Percentiles rank a stretch among this genome's conserved stretches.
These are phyloP conservation scores for Candida nitratophila DNA, from an alignment of 805 yeast species.

Conservation along the genomic window DNA sequence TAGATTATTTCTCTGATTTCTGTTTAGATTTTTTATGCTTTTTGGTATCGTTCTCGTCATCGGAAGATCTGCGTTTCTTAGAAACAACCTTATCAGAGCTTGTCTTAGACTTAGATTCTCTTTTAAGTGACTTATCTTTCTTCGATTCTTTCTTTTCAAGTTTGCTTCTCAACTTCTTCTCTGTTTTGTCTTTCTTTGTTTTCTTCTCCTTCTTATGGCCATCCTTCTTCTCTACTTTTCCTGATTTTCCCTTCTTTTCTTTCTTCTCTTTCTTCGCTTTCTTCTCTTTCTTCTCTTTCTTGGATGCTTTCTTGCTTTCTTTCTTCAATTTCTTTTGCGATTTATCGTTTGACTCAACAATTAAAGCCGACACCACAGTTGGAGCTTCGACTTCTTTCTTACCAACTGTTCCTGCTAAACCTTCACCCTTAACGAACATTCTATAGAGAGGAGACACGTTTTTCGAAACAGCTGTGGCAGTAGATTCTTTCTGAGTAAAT, in stretches of 20 bases:
- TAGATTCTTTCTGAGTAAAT: conserved; percentile 47
- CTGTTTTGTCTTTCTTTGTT: conserved; percentile 3
- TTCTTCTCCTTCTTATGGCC: conserved; percentile 10
- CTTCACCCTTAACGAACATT: conserved; percentile 85
- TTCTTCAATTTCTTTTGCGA: conserved; percentile 18
- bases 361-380: conserved; percentile 8
- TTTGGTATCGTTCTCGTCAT: too few species aligned
- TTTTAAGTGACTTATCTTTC: not conserved
- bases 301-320: conserved; percentile 11
- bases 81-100: not conserved
- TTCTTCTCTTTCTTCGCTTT: conserved; percentile 14
- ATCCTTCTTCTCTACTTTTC: conserved; percentile 14
- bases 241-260: conserved; percentile 15
- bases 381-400: conserved; percentile 5
- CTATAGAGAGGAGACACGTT: conserved; percentile 67
- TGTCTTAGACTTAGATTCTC: not conserved
- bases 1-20: not conserved
- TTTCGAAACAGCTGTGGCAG: conserved; percentile 40
- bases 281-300: conserved; percentile 13
- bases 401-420: conserved; percentile 70
- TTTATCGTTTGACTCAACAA: conserved; percentile 18
- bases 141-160: not conserved
- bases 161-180: not conserved
- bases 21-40: not conserved
- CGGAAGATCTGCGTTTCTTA: not conserved